Conservation (phyloP, 2,329 filamentous ascomycete genomes). For the Pseudopyricularia javanii region DNA sequence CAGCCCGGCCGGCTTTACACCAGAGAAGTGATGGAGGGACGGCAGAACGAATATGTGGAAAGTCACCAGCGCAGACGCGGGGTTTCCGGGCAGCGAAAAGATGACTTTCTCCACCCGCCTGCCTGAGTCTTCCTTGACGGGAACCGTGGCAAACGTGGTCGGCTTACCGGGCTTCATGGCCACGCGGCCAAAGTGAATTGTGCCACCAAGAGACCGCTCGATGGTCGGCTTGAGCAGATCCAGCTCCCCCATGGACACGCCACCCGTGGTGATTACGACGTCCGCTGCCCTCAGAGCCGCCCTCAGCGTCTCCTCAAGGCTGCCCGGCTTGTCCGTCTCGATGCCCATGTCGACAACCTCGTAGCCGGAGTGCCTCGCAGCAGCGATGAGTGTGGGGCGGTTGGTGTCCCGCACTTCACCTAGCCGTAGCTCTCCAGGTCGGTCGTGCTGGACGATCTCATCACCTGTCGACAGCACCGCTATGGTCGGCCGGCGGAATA, state of each 20-base stretch:
- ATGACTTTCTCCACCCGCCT: slow-evolving; percentile 55
- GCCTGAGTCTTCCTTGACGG: slow-evolving; percentile 47
- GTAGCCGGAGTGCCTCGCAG: slow-evolving; percentile 62
- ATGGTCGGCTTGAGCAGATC: slow-evolving; percentile 95
- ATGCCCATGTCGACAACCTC: slow-evolving; percentile 78
- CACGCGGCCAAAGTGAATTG: slow-evolving; percentile 91
- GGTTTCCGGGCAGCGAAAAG: slow-evolving; percentile 89
- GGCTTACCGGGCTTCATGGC: slow-evolving; percentile 98
- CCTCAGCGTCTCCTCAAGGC: slow-evolving; percentile 67
- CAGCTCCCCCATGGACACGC: slow-evolving; percentile 95
- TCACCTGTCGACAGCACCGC: slow-evolving; percentile 91
- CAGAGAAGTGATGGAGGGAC: slow-evolving; percentile 64
- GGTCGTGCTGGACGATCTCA: slow-evolving; percentile 71
- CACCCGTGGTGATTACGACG: slow-evolving; percentile 81
- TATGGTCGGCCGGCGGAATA: slow-evolving; percentile 67
- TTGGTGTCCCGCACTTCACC: slow-evolving; percentile 94
- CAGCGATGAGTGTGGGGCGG: slow-evolving; percentile 72
- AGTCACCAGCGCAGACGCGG: slow-evolving; percentile 83
- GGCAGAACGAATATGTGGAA: slow-evolving; percentile 92
- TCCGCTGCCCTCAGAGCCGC: slow-evolving; percentile 63
- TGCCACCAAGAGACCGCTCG: slow-evolving; percentile 77
- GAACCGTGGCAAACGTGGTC: slow-evolving; percentile 87
- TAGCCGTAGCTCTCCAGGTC: slow-evolving; percentile 47
- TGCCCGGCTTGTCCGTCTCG: slow-evolving; percentile 58
- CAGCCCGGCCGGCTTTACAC: slow-evolving; percentile 55